Conservation (phyloP, 2,329 filamentous ascomycete species). For the Aspergillus sp. region DNA sequence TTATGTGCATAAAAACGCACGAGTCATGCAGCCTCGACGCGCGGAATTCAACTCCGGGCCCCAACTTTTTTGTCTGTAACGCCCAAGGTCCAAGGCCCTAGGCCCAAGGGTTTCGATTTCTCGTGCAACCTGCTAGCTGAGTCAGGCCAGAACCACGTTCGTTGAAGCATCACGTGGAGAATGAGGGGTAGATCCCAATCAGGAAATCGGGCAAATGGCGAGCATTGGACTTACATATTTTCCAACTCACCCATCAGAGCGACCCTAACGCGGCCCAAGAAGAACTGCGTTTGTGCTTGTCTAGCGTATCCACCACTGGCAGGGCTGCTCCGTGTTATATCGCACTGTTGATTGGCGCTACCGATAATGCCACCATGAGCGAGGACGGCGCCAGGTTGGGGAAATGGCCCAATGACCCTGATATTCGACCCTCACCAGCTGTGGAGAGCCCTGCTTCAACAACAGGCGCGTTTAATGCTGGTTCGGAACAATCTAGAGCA, state of each 20-base stretch:
- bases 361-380: conserved; percentile 31
- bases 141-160: not conserved
- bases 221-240: conserved; percentile 21
- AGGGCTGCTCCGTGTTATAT: not conserved
- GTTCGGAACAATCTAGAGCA: conserved; percentile 3
- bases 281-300: no score
- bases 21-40: not conserved
- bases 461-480: not conserved
- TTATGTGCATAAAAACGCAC: conserved; percentile 2
- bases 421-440: not conserved
- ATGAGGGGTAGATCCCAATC: conserved; percentile 13
- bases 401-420: conserved; percentile 1
- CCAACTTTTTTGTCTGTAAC: not conserved
- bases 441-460: not conserved
- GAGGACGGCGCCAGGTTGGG: conserved; percentile 19
- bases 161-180: conserved; percentile 15
- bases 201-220: conserved; percentile 23
- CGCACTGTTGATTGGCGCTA: not conserved
- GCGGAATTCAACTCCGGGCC: not conserved
- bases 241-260: not conserved
- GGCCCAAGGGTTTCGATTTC: not conserved
- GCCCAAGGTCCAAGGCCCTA: not conserved
- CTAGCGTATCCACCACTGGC: no score
- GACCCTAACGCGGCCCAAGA: no score
- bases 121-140: not conserved